These are phyloP conservation scores for Yamadazyma songkhlaensis DNA, from an alignment of 1,139 yeast genomes.

Conservation along the genomic window DNA sequence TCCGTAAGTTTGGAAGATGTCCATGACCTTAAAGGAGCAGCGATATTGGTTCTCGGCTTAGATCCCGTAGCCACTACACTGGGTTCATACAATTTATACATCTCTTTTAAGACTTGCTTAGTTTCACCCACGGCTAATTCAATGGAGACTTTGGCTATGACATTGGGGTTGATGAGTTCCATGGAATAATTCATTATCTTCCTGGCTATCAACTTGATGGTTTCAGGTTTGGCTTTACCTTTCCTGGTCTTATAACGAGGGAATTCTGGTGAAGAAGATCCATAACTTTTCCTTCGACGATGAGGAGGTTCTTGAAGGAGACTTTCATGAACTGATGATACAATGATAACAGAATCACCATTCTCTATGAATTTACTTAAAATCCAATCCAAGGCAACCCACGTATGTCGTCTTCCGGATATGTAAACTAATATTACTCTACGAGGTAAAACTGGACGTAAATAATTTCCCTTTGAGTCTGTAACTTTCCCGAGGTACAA, in stretches of 20 bases:
- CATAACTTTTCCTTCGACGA: slow-evolving; percentile 7
- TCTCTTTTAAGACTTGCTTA: slow-evolving; percentile 54
- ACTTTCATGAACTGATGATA: slow-evolving; percentile 26
- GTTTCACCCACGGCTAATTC: slow-evolving; percentile 64
- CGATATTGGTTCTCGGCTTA: slow-evolving; percentile 43
- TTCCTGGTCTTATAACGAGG: slow-evolving; percentile 31
- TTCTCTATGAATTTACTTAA: slow-evolving; percentile 49
- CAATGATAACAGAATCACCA: slow-evolving; percentile 67
- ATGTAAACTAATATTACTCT: slow-evolving; percentile 62
- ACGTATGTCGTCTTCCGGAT: slow-evolving; percentile 69
- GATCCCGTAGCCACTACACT: slow-evolving; percentile 62
- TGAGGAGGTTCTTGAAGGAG: slow-evolving; percentile 9
- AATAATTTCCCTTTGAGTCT: slow-evolving; percentile 16
- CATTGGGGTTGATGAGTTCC: slow-evolving; percentile 45
- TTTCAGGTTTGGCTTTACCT: slow-evolving; percentile 26
- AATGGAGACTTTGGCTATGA: slow-evolving; percentile 54
- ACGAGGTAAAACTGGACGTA: slow-evolving; percentile 43
- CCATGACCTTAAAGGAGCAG: slow-evolving; percentile 61
- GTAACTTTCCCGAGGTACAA: slow-evolving; percentile 32
- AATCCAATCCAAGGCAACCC: slow-evolving; percentile 78
- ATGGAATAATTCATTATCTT: slow-evolving; percentile 48
- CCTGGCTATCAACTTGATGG: slow-evolving; percentile 31
- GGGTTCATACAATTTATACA: slow-evolving; percentile 63
- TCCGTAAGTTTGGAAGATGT: slow-evolving; percentile 60
- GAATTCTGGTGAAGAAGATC: slow-evolving; percentile 21